Percentiles rank a stretch among this genome's conserved stretches.
These are phyloP conservation scores for Candida sanyaensis DNA, from an alignment of 1,139 yeast genomes.

Conservation along the genomic window DNA sequence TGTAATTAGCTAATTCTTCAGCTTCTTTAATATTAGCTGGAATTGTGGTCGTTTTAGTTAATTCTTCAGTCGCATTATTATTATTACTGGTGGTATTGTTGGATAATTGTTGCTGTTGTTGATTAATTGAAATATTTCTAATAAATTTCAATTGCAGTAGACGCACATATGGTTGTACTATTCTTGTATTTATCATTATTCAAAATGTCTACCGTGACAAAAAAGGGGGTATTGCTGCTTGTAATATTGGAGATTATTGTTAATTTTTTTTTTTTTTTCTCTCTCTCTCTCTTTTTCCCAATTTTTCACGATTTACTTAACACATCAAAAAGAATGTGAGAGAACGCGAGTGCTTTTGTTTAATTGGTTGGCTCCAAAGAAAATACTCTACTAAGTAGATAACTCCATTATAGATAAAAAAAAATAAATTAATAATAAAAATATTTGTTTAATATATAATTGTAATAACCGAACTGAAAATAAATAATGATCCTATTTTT, in stretches of 20 bases:
- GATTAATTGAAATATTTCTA: conserved; percentile 1
- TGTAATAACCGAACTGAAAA: conserved; percentile 1
- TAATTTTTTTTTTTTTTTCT: not conserved
- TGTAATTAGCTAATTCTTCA: conserved; percentile 17
- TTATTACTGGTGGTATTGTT: no score
- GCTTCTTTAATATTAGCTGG: conserved; percentile 22
- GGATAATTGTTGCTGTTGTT: not conserved
- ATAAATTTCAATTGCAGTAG: not conserved
- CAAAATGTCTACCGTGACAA: not conserved
- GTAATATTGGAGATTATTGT: not conserved
- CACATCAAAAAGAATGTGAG: no score
- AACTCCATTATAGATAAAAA: not conserved
- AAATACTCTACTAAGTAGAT: not conserved
- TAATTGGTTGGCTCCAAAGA: not conserved
- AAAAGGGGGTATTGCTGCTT: not conserved
- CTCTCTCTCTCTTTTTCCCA: not conserved
- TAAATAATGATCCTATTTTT: not conserved
- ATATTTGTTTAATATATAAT: not conserved
- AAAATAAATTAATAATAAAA: no score
- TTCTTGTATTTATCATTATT: not conserved
- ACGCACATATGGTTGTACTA: not conserved
- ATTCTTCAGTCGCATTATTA: not conserved
- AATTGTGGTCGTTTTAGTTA: conserved; percentile 18
- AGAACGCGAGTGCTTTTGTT: not conserved
- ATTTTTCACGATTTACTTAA: no score